phyloP scores from a whole-genome alignment of 495 filamentous ascomycete species.

The Penicillium riverlandense region DNA sequence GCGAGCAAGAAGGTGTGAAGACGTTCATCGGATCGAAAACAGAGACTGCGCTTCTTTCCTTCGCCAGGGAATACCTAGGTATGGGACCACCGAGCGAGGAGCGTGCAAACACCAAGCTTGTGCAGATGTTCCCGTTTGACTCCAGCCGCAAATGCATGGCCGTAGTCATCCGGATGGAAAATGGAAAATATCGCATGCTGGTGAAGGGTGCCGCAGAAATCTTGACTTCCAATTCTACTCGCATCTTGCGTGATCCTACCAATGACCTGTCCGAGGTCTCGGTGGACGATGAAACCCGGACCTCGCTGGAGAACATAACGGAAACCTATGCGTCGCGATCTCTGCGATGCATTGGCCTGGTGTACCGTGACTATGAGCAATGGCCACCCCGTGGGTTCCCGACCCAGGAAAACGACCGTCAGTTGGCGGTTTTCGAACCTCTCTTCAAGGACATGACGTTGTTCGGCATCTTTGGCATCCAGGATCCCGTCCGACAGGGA shows the following conservation, averaged over 20 bases:
- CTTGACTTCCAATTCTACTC: constrained; percentile 62
- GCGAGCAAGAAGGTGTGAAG: constrained; percentile 57
- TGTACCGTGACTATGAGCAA: constrained; percentile 80
- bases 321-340: constrained; percentile 73
- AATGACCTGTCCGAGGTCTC: constrained; percentile 45
- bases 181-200: constrained; percentile 63
- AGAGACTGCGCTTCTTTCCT: constrained; percentile 72
- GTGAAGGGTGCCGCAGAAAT: constrained; percentile 92
- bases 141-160: constrained; percentile 88
- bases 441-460: constrained; percentile 74
- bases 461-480: constrained; percentile 75
- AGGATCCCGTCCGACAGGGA: constrained; percentile 75
- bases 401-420: constrained; percentile 59
- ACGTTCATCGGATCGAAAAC: constrained; percentile 87
- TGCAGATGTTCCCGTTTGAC: constrained; percentile 80
- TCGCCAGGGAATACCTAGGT: constrained; percentile 68
- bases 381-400: constrained; percentile 74
- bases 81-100: constrained; percentile 65
- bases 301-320: constrained; percentile 59
- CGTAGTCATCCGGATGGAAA: constrained; percentile 57
- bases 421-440: constrained; percentile 69
- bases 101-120: constrained; percentile 59
- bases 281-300: constrained; percentile 50
- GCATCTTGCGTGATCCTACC: constrained; percentile 66
- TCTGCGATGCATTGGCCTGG: constrained; percentile 76